Evolutionary conservation across 108 stramenopile species (phyloP), one percentile per base, ranked within the genome.

Genomic region (Nitzschia inconspicua): DNA sequence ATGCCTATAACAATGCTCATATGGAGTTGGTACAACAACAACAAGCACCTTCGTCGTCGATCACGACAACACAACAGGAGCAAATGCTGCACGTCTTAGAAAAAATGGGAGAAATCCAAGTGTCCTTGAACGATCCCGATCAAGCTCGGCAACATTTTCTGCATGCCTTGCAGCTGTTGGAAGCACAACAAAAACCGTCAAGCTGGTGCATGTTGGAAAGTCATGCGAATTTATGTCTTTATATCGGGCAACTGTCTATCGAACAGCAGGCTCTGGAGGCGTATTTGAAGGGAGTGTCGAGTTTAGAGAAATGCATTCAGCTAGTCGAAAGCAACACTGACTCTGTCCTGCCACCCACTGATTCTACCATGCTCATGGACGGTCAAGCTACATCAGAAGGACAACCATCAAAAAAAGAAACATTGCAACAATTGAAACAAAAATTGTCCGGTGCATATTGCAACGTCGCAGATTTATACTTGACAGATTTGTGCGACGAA

Each of bases 401-500:
- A 32, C 53, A 22, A 2, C 25, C 18, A 58, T 11, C 16, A n/a
- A 53, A 25, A 64, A 37, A 24, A 34, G 25, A 55, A 7, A 29
- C 23, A 18, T n/a, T 43, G 36, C 14, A 27, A 22, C 28, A 19
- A 0, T 18, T 47, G 47, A 71, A 77, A 65, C 59, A 70, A 63
- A 85, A 88, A 66, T 73, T 94, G 4, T 73, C 85, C 36, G 70
- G 80, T 25, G 93, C 84, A 14, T 78, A 82, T 63, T 89, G 90
- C 60, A 76, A 81, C 8, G 66, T 91, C 47, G 88, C 85, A 9
- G 93, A 95, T 65, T 70, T 95, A 2, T 95, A 84, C 62, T 65
- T 95, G 66, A 95, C 93, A 5, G 93, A 95, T 65, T 74, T 95
- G 41, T 95, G 93, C 59, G 86, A 75, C 30, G 89, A 84, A 51